Evolutionary conservation across 75 land plant species (phyloP).

Genomic region (Pinus tabuliformis): DNA sequence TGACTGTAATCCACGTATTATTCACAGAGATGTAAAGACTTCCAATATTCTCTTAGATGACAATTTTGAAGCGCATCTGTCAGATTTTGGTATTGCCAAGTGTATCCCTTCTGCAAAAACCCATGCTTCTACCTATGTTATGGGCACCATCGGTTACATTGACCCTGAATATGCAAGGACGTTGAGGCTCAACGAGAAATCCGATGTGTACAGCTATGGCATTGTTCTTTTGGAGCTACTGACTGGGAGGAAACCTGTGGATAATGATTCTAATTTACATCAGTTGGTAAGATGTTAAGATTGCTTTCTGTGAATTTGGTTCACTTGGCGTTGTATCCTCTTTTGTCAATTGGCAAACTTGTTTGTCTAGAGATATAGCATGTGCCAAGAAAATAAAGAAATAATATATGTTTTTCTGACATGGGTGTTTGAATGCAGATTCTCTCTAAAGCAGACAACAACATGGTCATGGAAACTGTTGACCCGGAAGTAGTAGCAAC

Average conservation of each 20-base stretch:
- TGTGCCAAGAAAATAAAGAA: no score
- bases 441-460: constrained; percentile 63
- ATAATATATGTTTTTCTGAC: neutral
- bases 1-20: constrained; percentile 91
- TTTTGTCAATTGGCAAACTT: neutral
- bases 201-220: constrained; percentile 97
- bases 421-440: constrained; percentile 44
- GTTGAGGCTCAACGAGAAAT: constrained; percentile 88
- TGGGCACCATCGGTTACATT: constrained; percentile 98
- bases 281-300: constrained; percentile 57
- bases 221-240: constrained; percentile 92
- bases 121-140: constrained; percentile 80
- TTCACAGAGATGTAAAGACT: constrained; percentile 94
- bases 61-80: constrained; percentile 84
- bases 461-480: constrained; percentile 79
- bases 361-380: neutral
- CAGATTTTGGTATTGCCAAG: constrained; percentile 98
- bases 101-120: constrained; percentile 52
- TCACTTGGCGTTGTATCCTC: no score
- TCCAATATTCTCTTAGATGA: constrained; percentile 92
- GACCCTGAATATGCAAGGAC: constrained; percentile 99
- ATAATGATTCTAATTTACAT: constrained; percentile 84
- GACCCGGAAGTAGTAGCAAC: constrained; percentile 71
- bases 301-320: neutral
- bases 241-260: constrained; percentile 93